Evolutionary conservation across 2,329 filamentous ascomycete species (phyloP).

Genomic region (Bipolaris gigantea): DNA sequence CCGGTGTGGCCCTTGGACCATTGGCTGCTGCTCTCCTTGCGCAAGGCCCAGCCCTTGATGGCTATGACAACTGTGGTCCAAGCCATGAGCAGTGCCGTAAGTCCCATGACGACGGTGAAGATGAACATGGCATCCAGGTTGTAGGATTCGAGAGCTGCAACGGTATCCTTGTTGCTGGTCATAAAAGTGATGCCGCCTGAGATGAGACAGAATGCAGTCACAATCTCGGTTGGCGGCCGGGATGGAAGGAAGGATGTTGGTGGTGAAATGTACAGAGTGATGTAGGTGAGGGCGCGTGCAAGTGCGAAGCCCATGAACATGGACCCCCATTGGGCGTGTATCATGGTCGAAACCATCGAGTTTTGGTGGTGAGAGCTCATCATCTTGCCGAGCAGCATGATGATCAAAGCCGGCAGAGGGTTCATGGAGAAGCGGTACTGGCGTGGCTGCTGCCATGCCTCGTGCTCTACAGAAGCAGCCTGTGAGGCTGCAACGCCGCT

Average conservation of each 20-base stretch:
- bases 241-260: conserved; percentile 79
- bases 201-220: conserved; percentile 83
- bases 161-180: conserved; percentile 78
- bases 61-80: conserved; percentile 78
- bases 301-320: conserved; percentile 80
- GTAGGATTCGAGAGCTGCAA: conserved; percentile 75
- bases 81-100: conserved; percentile 81
- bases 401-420: conserved; percentile 82
- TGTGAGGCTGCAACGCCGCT: conserved; percentile 49
- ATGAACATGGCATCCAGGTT: conserved; percentile 88
- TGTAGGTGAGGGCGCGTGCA: conserved; percentile 76
- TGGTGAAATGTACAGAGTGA: conserved; percentile 76
- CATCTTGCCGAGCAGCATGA: conserved; percentile 86
- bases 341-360: conserved; percentile 83
- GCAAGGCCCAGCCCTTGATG: conserved; percentile 80
- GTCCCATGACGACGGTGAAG: conserved; percentile 83
- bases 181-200: conserved; percentile 90
- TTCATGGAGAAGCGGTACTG: conserved; percentile 79
- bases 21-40: conserved; percentile 38
- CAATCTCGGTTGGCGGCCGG: conserved; percentile 85
- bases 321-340: conserved; percentile 92
- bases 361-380: conserved; percentile 90
- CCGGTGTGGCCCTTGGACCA: conserved; percentile 31
- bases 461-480: conserved; percentile 28
- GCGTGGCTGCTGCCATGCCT: conserved; percentile 61